Evolutionary conservation across 306 rosid genomes (phyloP).

Genomic region (Prunus armeniaca): DNA sequence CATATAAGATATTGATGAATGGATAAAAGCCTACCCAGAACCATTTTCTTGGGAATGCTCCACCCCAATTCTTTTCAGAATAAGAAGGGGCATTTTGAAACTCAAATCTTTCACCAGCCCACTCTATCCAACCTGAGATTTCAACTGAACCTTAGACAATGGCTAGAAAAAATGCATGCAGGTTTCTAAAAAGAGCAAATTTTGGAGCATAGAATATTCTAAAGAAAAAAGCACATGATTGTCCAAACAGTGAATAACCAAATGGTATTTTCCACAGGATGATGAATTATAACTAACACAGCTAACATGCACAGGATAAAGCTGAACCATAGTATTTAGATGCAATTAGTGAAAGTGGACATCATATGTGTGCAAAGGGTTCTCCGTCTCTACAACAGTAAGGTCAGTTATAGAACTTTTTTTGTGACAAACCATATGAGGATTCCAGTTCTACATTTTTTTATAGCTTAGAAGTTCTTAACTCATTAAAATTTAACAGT

Average conservation of each 20-base stretch:
- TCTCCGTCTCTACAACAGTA: not conserved
- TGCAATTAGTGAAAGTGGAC: not conserved
- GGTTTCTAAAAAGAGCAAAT: constrained; percentile 8
- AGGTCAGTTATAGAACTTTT: not conserved
- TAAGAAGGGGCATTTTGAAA: constrained; percentile 89
- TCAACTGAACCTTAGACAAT: constrained; percentile 37
- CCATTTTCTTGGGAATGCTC: constrained; percentile 96
- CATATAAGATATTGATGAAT: constrained; percentile 18
- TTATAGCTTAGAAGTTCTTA: not conserved
- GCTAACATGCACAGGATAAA: not conserved
- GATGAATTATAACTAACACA: not conserved
- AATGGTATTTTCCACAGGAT: not conserved
- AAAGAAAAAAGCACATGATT: not conserved
- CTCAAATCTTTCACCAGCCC: constrained; percentile 92
- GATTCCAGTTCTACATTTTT: not conserved
- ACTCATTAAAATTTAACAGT: not conserved
- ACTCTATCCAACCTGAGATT: constrained; percentile 98
- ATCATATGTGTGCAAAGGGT: not conserved
- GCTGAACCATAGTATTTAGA: not conserved
- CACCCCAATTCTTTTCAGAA: constrained; percentile 98
- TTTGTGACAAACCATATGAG: not conserved
- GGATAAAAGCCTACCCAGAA: constrained; percentile 73
- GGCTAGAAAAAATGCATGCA: constrained; percentile 8
- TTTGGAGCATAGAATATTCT: not conserved
- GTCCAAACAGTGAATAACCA: not conserved